Percentiles rank a stretch among this genome's conserved stretches.
phyloP scores from a whole-genome alignment of 2,329 filamentous ascomycete genomes.

The Dryadomyces quercus-mongolicae region DNA sequence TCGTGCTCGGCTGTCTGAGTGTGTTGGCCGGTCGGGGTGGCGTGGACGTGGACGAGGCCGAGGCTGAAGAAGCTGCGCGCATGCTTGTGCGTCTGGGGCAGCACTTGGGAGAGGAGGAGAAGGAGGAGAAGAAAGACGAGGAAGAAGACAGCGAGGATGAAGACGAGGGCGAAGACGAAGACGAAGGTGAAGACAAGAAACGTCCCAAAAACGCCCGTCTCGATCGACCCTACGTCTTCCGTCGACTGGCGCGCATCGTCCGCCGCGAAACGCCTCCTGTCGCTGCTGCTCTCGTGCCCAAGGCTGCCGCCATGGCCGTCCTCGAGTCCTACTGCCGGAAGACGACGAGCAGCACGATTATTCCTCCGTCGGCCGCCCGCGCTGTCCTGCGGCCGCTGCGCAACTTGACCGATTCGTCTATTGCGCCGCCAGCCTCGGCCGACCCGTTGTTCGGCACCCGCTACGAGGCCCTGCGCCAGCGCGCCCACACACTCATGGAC shows the following conservation, averaged over 20 bases:
- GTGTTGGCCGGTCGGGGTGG: constrained; percentile 41
- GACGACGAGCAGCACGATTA: constrained; percentile 39
- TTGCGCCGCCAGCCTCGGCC: constrained; percentile 57
- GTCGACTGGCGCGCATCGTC: constrained; percentile 65
- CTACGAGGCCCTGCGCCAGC: constrained; percentile 59
- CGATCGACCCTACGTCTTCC: constrained; percentile 50
- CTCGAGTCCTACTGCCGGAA: constrained; percentile 57
- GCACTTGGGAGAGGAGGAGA: constrained; percentile 43
- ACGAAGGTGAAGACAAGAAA: neutral
- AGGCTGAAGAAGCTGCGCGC: constrained; percentile 69
- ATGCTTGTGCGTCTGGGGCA: constrained; percentile 73
- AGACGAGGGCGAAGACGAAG: constrained; percentile 16
- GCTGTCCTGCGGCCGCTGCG: constrained; percentile 52
- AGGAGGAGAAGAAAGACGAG: constrained; percentile 24
- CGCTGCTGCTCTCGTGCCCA: constrained; percentile 54
- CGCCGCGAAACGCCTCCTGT: constrained; percentile 60
- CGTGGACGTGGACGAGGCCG: constrained; percentile 52
- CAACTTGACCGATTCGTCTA: constrained; percentile 71
- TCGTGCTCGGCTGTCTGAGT: constrained; percentile 35
- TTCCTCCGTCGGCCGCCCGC: constrained; percentile 37
- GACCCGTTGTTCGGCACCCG: constrained; percentile 57
- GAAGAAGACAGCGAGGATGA: constrained; percentile 27
- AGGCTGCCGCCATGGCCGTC: constrained; percentile 63
- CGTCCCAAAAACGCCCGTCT: constrained; percentile 22
- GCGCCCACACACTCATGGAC: constrained; percentile 68